These are phyloP conservation scores for Neofusicoccum parvum DNA, from an alignment of 2,329 filamentous ascomycete species.

Conservation along the genomic window DNA sequence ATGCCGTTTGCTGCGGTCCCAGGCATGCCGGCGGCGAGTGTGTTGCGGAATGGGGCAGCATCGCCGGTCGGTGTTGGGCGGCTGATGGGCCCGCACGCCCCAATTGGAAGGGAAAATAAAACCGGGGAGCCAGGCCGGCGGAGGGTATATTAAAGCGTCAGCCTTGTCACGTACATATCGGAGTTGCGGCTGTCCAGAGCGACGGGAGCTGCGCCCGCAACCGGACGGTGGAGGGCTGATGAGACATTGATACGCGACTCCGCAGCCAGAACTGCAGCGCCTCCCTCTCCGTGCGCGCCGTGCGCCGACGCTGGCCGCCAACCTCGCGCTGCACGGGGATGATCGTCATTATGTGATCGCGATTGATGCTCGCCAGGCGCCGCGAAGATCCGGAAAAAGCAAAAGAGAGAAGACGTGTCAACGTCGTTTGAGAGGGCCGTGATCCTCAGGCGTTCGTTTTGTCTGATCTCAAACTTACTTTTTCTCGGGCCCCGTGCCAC, in stretches of 20 bases:
- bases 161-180: constrained; percentile 6
- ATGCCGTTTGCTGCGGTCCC: not conserved
- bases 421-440: not conserved
- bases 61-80: not conserved
- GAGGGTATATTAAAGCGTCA: constrained; percentile 1
- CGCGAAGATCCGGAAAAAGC: constrained; percentile 17
- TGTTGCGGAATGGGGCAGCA: constrained; percentile 11
- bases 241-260: not conserved
- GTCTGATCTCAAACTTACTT: not conserved
- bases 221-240: not conserved
- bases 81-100: not conserved
- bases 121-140: not conserved
- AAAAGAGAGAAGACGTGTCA: not conserved
- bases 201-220: not conserved
- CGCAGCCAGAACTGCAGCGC: not conserved
- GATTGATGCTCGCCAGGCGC: not conserved
- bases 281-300: not conserved
- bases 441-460: not conserved
- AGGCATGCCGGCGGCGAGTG: not conserved
- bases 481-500: not conserved
- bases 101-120: constrained; percentile 3
- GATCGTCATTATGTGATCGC: constrained; percentile 13
- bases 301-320: not conserved
- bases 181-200: constrained; percentile 8
- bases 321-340: not conserved